Evolutionary conservation across 345 rosid species (phyloP), one percentile per base, ranked within the genome.

Genomic region (Turritis glabra): DNA sequence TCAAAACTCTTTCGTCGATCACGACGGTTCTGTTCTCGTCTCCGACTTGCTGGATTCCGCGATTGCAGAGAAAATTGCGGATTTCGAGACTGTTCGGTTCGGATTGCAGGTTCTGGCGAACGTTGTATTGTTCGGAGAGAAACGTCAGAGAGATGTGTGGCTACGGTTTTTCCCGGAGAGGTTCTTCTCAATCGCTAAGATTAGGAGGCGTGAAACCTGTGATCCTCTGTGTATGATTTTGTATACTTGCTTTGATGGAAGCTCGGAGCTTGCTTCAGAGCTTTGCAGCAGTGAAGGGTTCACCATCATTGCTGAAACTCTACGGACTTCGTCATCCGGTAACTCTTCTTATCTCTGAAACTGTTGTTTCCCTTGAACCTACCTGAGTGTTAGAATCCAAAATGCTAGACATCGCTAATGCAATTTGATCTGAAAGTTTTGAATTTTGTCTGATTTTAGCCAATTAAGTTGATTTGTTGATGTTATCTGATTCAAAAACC

Each of bases 171-270:
- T 87, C 75, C 90, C 86, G 1, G 69, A 73, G 51, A 83, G 74
- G 73, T 89, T 88, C 77, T 55, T 64, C 21, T 48, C 4, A 3
- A 81, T 91, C 23, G 88, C 89, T 8, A 71, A 78, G 71, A 51
- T 84, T 27, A 74, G 51, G 38, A 84, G 87, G 19, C 75, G 43
- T 30, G 88, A 80, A 64, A 86, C 88, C n/a, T 77, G 63, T 71
- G 97, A 88, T 87, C 96, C 96, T 8, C 35, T 94, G 30, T 94
- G 97, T 69, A 85, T 82, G 90, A 64, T 91, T 51, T 25, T 94
- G 17, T 90, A 84, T 63, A 21, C 77, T 44, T 94, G 93, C 73
- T 82, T 77, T 69, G 87, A 87, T 80, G 93, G 91, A 72, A 74
- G 70, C 55, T 44, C 82, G 14, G 53, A 71, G 71, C 58, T 82